phyloP scores from a whole-genome alignment of 129 eudicot species.

The Helianthus tuberosus region DNA sequence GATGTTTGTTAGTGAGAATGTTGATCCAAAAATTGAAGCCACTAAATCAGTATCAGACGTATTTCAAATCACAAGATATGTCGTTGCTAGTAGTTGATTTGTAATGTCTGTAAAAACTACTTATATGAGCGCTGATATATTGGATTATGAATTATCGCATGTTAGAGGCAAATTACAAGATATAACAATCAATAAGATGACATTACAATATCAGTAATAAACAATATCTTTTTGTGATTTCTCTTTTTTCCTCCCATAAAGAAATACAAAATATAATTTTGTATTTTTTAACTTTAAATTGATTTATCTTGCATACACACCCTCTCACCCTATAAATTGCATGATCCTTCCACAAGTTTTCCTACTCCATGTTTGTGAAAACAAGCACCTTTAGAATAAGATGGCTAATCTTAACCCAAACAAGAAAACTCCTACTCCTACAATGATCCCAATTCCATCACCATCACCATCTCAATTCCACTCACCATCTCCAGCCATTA shows the following conservation, averaged over 20 bases:
- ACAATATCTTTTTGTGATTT: too few relatives aligned
- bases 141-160: too few relatives aligned
- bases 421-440: constrained; percentile 4
- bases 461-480: constrained; percentile 22
- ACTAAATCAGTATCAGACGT: not conserved
- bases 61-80: not conserved
- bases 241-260: not conserved
- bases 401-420: constrained; percentile 22
- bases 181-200: too few relatives aligned
- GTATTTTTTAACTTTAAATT: not conserved
- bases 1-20: not conserved
- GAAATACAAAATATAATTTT: not conserved
- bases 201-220: too few relatives aligned
- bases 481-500: constrained; percentile 32
- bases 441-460: constrained; percentile 21
- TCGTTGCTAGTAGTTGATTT: too few relatives aligned
- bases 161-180: too few relatives aligned
- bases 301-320: not conserved
- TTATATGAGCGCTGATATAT: too few relatives aligned
- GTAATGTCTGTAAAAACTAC: too few relatives aligned
- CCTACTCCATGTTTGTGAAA: constrained; percentile 10
- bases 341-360: constrained; percentile 25
- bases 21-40: not conserved
- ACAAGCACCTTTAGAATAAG: not conserved
- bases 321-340: constrained; percentile 27